Percentiles rank a stretch among this genome's conserved stretches.
phyloP scores from a whole-genome alignment of 495 filamentous ascomycete genomes.

The Amniculicola lignicola region DNA sequence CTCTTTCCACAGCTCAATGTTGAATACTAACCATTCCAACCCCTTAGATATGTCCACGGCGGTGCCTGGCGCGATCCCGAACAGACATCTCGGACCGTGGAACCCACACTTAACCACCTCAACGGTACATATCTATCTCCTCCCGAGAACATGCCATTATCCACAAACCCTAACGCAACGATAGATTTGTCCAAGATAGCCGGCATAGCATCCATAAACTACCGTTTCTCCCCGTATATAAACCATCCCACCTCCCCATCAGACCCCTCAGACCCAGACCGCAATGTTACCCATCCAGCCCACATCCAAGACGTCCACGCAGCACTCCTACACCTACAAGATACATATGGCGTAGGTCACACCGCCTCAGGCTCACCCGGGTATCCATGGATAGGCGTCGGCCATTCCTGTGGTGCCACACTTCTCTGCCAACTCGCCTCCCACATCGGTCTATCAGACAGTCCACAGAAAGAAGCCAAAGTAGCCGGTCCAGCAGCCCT shows the following conservation, averaged over 20 bases:
- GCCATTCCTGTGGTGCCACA: slow-evolving; percentile 35
- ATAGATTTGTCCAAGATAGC: slow-evolving; percentile 13
- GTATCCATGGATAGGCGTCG: slow-evolving; percentile 26
- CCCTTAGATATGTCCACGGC: slow-evolving; percentile 29
- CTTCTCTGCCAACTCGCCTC: slow-evolving; percentile 20
- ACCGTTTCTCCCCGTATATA: slow-evolving; percentile 32
- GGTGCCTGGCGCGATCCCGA: slow-evolving; percentile 37
- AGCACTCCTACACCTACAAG: slow-evolving; percentile 19
- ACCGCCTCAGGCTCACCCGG: neutral
- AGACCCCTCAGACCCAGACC: slow-evolving; percentile 1
- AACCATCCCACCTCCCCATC: slow-evolving; percentile 16
- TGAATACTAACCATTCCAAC: neutral
- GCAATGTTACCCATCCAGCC: slow-evolving; percentile 26
- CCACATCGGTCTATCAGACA: neutral
- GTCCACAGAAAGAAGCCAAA: neutral
- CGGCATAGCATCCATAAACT: slow-evolving; percentile 33
- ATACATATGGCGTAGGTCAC: slow-evolving; percentile 5
- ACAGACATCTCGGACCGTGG: slow-evolving; percentile 6
- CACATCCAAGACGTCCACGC: slow-evolving; percentile 26
- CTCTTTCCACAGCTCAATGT: neutral
- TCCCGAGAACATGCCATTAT: too few species aligned
- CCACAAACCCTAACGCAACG: too few species aligned
- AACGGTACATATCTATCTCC: neutral
- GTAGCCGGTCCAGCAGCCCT: slow-evolving; percentile 41
- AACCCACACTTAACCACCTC: slow-evolving; percentile 24